phyloP scores from a whole-genome alignment of 495 filamentous ascomycete species.

The Pseudoneurospora amorphoporcata region DNA sequence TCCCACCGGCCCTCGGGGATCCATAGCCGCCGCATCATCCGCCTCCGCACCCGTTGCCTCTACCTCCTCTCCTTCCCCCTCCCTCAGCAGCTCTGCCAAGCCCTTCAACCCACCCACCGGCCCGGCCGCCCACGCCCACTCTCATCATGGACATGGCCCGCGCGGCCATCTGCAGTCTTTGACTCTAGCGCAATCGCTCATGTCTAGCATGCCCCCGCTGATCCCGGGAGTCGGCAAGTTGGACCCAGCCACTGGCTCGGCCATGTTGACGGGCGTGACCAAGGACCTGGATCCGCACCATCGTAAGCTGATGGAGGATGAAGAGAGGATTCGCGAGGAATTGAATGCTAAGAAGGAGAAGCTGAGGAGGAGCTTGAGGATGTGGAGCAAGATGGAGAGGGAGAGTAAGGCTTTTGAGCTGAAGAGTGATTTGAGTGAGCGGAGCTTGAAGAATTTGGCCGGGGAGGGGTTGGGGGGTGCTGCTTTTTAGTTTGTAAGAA shows the following conservation, averaged over 20 bases:
- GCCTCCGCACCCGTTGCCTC: constrained; percentile 12
- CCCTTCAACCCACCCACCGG: constrained; percentile 43
- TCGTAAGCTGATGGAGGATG: constrained; percentile 32
- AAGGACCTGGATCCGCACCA: constrained; percentile 31
- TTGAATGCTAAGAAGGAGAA: constrained; percentile 35
- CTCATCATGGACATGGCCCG: constrained; percentile 6
- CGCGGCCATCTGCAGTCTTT: constrained; percentile 9
- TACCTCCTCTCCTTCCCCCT: constrained; percentile 11
- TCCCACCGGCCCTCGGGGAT: background rate
- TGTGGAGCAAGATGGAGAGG: constrained; percentile 34
- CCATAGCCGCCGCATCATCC: constrained; percentile 13
- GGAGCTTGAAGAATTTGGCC: constrained; percentile 31
- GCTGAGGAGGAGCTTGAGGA: constrained; percentile 28
- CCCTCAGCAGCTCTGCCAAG: constrained; percentile 17
- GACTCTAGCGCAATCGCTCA: constrained; percentile 30
- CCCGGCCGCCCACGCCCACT: constrained; percentile 25
- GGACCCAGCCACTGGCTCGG: constrained; percentile 18
- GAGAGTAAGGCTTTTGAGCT: constrained; percentile 35
- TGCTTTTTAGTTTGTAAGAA: constrained; percentile 20
- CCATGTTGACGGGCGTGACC: constrained; percentile 23
- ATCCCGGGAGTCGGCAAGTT: constrained; percentile 32
- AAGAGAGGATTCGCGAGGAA: constrained; percentile 36
- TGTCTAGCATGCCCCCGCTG: constrained; percentile 30
- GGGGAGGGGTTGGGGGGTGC: constrained; percentile 34
- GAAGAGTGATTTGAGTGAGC: constrained; percentile 35